phyloP scores from a whole-genome alignment of 805 yeast genomes.

The Schwanniomyces pseudopolymorphus region DNA sequence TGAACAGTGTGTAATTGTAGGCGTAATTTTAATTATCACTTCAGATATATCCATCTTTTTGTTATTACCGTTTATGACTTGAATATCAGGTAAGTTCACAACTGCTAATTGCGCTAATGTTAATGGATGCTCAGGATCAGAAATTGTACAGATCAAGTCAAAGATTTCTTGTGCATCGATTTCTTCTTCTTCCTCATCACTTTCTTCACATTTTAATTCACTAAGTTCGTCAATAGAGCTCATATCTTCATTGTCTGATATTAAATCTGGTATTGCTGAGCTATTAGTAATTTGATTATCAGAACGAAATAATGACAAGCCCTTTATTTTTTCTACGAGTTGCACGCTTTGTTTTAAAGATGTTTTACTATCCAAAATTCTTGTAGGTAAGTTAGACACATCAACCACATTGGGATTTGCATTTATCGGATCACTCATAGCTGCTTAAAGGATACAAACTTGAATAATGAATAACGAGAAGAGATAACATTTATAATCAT shows the following conservation, averaged over 20 bases:
- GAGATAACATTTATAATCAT: neutral
- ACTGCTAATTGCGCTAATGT: constrained; percentile 93
- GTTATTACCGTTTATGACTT: constrained; percentile 56
- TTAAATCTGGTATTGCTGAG: constrained; percentile 2
- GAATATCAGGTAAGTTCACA: constrained; percentile 80
- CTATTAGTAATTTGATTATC: neutral
- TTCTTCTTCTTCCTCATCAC: constrained; percentile 50
- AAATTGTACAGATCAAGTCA: constrained; percentile 79
- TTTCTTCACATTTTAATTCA: constrained; percentile 21
- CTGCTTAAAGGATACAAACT: too few species aligned
- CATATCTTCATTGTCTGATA: constrained; percentile 3
- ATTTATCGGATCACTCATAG: constrained; percentile 80
- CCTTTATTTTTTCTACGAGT: constrained; percentile 25
- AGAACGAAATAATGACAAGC: constrained; percentile 27
- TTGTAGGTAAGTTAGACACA: constrained; percentile 70
- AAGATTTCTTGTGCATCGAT: constrained; percentile 89
- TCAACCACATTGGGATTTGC: constrained; percentile 89
- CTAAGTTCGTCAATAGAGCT: constrained; percentile 8
- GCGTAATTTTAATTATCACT: constrained; percentile 83
- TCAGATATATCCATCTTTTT: constrained; percentile 54
- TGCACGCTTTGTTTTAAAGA: constrained; percentile 13
- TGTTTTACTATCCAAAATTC: constrained; percentile 31
- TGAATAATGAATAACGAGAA: too few species aligned
- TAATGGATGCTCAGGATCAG: constrained; percentile 97
- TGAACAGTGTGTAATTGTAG: constrained; percentile 97